Evolutionary conservation across 2,329 filamentous ascomycete species (phyloP), one percentile per base, ranked within the genome.

Genomic region (Nemania abortiva): DNA sequence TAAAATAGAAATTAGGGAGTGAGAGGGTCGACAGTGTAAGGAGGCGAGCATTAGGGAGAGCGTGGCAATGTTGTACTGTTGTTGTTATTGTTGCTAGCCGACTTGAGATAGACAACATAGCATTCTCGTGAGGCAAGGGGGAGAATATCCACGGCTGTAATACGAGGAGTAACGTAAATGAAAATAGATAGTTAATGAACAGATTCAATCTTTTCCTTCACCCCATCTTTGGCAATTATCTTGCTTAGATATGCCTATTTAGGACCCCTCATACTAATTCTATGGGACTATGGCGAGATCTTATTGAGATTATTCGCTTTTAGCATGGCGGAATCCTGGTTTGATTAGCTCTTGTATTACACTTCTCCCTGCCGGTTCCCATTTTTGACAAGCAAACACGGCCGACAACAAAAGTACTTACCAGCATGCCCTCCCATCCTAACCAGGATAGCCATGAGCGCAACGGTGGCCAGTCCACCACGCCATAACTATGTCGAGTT

Each of bases 391-490:
- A 31, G 34, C 3, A 42, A 15, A 24, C 9, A 24, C 2, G 60
- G 50, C 27, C 6, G 34, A 7, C 34, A 37, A 37, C 24, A 20
- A 2, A 20, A 53, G 50, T 24, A 77, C 75, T 74, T 61, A 79
- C 77, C 57, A 79, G 29, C 70, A 78, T 76, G 0, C 78, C 76
- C 18, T 76, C 76, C 76, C 77, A 79, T 1, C 76, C 77, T 4
- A 81, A 71, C 71, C 72, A 75, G 1, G 68, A 70, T 13, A 80
- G 18, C 29, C 79, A 52, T 71, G 76, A 78, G 2, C n/a, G 75
- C 76, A 6, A 76, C 22, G 1, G 68, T 74, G 5, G 77, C 69
- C 55, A 76, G 15, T 3, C 78, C 73, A 2, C 76, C 78, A 4
- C 70, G 71, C 77, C 78, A 81, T 20, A n/a, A n/a, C n/a, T n/a